phyloP scores from a whole-genome alignment of 2,329 filamentous ascomycete species.

The Rutstroemia sydowiana region DNA sequence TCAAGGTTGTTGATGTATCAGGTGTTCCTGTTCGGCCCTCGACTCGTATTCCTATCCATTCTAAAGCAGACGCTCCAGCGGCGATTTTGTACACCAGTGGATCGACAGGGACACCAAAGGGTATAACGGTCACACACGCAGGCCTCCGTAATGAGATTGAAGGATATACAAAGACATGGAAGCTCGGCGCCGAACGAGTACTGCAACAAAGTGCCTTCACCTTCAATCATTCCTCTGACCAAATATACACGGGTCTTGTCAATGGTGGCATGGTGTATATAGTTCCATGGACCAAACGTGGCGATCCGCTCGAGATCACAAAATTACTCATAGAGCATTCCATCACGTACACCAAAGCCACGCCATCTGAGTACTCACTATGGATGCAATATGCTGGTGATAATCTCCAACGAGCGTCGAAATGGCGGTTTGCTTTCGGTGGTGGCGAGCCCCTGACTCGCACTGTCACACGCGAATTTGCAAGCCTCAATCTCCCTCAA shows the following conservation, averaged over 20 bases:
- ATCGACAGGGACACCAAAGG: slow-evolving; percentile 33
- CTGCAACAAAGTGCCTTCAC: slow-evolving; percentile 18
- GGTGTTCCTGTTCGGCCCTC: background rate
- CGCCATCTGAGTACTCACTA: slow-evolving; percentile 20
- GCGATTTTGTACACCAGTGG: slow-evolving; percentile 63
- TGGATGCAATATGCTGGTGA: slow-evolving; percentile 11
- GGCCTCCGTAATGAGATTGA: slow-evolving; percentile 22
- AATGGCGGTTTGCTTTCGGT: slow-evolving; percentile 21
- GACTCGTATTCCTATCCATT: background rate
- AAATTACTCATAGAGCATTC: slow-evolving; percentile 14
- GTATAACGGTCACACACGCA: slow-evolving; percentile 30
- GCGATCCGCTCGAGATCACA: slow-evolving; percentile 16
- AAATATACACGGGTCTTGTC: slow-evolving; percentile 16
- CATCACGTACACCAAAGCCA: slow-evolving; percentile 18
- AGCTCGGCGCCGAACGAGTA: slow-evolving; percentile 8
- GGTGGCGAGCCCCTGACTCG: slow-evolving; percentile 23
- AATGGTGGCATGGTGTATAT: slow-evolving; percentile 16
- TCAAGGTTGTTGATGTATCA: background rate
- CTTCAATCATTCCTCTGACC: slow-evolving; percentile 18
- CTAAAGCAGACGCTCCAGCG: background rate
- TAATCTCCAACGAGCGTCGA: background rate
- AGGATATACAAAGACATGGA: slow-evolving; percentile 3
- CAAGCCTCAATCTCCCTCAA: slow-evolving; percentile 12
- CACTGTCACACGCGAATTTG: slow-evolving; percentile 19
- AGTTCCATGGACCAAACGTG: slow-evolving; percentile 7